Conservation (phyloP, 2,329 filamentous ascomycete genomes). For the Colletotrichum spaethianum region DNA sequence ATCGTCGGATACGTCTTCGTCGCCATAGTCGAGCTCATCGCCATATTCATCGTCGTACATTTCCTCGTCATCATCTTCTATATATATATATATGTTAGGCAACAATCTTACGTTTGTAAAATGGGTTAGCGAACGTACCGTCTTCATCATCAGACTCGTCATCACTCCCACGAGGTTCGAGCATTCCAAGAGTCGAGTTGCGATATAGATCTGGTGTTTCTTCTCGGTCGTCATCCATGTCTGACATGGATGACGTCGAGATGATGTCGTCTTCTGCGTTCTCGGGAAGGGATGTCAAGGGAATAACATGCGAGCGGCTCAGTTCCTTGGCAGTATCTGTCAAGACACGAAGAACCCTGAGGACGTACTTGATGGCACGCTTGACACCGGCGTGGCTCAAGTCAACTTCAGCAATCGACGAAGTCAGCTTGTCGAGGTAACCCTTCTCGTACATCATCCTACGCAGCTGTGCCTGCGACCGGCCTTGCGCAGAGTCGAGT, state of each 20-base stretch:
- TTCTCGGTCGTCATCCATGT: conserved; percentile 87
- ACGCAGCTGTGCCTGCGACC: conserved; percentile 86
- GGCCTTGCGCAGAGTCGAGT: conserved; percentile 53
- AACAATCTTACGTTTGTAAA: conserved; percentile 27
- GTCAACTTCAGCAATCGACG: conserved; percentile 94
- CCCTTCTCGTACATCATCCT: conserved; percentile 99
- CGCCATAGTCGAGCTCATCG: conserved; percentile 92
- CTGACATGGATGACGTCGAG: conserved; percentile 89
- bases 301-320: conserved; percentile 85
- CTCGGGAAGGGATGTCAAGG: conserved; percentile 74
- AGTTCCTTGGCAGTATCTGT: conserved; percentile 90
- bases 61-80: conserved; percentile 81
- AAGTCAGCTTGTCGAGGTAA: conserved; percentile 88
- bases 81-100: conserved; percentile 43
- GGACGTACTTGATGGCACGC: conserved; percentile 94
- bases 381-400: conserved; percentile 95
- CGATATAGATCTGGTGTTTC: conserved; percentile 98
- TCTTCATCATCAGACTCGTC: conserved; percentile 86
- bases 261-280: conserved; percentile 88
- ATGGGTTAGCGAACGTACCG: conserved; percentile 54
- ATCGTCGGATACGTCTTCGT: conserved; percentile 83
- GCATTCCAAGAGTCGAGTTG: conserved; percentile 95
- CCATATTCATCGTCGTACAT: conserved; percentile 95
- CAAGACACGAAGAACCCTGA: conserved; percentile 88
- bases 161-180: conserved; percentile 85